Evolutionary conservation across 2,329 filamentous ascomycete genomes (phyloP), one percentile per base, ranked within the genome.

Genomic region (Dactylellina cionopaga): DNA sequence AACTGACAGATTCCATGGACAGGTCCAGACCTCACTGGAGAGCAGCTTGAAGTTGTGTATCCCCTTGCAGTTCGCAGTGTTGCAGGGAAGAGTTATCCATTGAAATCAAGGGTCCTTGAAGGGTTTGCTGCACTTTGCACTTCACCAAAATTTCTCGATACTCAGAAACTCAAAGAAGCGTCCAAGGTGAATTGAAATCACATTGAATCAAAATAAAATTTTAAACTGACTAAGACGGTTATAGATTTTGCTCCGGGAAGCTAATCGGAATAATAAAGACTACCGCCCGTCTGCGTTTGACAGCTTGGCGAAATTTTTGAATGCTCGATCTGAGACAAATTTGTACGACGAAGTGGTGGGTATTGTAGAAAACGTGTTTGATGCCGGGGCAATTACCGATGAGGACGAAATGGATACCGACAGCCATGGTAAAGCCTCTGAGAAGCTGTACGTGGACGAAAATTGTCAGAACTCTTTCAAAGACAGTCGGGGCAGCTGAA

Each of bases 11-110:
- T 37, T 59, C 74, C 24, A 77, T 79, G 22, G 75, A 75, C 75
- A 79, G 78, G 56, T 80, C 84, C 3, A 86, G 84, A 87, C 43
- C 87, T 92, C 58, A 87, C 85, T 72, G 83, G 85, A 15, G 78
- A 83, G 1, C 87, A 88, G 39, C 83, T 91, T 15, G 83, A 84
- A 75, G 82, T 82, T 13, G 83, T 97, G 19, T 99, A 94, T 94
- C 91, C 91, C 0, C 86, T 89, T 1, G 84, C 96, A 49, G 92
- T 97, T 75, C 92, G 90, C 77, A 88, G 91, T 0, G 81, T 98
- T 39, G 86, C 88, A 1, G 88, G 96, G 10, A 98, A 97, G 84
- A 96, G 93, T 0, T 99, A 96, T 84, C 86, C 90, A 0, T 92
- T 92, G 19, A 99, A 99, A 79, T 92, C 97, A 80, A 88, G 88